A percentile compares a stretch with the other conserved stretches of the same genome.
phyloP scores from a whole-genome alignment of 257 asterid species.

The Petunia axillaris region DNA sequence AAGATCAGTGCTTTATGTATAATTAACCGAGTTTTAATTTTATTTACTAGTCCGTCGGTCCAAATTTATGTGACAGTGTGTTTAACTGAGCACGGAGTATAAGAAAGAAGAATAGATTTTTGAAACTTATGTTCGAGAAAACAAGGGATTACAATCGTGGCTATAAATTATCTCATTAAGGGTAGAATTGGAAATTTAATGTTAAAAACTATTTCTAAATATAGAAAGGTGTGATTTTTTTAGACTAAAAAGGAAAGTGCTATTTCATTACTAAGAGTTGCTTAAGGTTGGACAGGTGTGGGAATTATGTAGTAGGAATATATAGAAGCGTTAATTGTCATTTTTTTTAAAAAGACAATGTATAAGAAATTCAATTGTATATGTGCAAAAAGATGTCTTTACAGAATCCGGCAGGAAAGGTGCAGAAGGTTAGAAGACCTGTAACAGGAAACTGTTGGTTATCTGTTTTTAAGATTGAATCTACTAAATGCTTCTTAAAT shows the following conservation, averaged over 20 bases:
- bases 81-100: not conserved
- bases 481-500: slow-evolving; percentile 2
- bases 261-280: not conserved
- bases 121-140: not conserved
- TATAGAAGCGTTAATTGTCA: not conserved
- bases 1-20: not conserved
- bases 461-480: not conserved
- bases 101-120: not conserved
- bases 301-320: not conserved
- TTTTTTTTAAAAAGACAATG: not conserved
- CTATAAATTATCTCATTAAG: no score
- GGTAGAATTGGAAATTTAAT: not conserved
- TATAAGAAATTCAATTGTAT: not conserved
- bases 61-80: not conserved
- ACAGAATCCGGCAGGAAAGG: not conserved
- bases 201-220: no score
- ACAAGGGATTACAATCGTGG: no score
- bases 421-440: not conserved
- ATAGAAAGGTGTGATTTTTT: not conserved
- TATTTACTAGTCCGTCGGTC: not conserved
- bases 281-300: not conserved
- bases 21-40: not conserved
- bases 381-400: not conserved
- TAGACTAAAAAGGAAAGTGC: not conserved
- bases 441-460: not conserved